Conservation (phyloP, 192 early-diverging fungal species). For the Backusella luteola region DNA sequence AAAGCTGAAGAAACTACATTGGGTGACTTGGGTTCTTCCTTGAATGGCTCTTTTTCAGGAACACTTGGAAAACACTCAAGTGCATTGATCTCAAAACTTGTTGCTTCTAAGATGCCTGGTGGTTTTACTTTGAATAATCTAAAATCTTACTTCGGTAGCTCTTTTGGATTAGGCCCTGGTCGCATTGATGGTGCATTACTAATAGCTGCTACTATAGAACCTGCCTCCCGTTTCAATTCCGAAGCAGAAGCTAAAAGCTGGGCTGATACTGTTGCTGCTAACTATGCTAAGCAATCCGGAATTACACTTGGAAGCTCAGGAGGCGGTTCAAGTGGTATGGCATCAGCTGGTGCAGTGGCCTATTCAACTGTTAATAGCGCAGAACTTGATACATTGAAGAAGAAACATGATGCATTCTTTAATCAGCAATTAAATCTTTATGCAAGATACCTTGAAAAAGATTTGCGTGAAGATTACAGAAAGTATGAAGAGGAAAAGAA, state of each 20-base stretch:
- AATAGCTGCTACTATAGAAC: conserved; percentile 80
- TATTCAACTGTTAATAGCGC: conserved; percentile 79
- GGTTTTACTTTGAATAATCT: conserved; percentile 80
- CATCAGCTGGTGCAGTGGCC: conserved; percentile 49
- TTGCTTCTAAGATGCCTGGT: conserved; percentile 89
- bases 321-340: conserved; percentile 44
- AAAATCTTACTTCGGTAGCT: conserved; percentile 65
- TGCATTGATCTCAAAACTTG: conserved; percentile 74
- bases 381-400: conserved; percentile 78
- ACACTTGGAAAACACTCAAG: conserved; percentile 78
- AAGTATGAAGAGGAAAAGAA: conserved; percentile 66
- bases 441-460: conserved; percentile 78
- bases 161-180: conserved; percentile 75
- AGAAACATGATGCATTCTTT: conserved; percentile 66
- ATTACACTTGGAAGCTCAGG: conserved; percentile 55
- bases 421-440: conserved; percentile 75
- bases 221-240: conserved; percentile 67
- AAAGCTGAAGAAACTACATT: conserved; percentile 90
- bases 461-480: conserved; percentile 67
- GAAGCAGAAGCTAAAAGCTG: conserved; percentile 78
- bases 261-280: conserved; percentile 68
- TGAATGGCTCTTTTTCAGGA: conserved; percentile 62
- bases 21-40: conserved; percentile 69
- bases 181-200: conserved; percentile 75
- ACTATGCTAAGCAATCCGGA: conserved; percentile 68